Base-by-base conservation (phyloP, 2,329 filamentous ascomycete genomes). In the Aspergillus versicolor region DNA sequence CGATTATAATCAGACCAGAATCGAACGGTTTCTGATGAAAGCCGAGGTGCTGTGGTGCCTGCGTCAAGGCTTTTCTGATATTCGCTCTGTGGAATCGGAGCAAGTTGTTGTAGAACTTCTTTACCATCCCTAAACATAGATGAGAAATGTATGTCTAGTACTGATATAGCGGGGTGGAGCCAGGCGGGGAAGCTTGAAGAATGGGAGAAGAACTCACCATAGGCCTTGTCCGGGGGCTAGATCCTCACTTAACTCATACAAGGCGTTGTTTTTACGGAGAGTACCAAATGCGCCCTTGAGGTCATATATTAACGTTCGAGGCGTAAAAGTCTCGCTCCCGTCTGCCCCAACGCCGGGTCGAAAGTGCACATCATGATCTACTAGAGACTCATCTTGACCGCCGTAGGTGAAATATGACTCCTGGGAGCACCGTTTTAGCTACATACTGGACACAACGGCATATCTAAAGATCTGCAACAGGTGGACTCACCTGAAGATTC, bases 1-100 rank as follows among this genome's bases (percentile, higher is more conserved):
- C 91, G 86, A 65, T 91, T 95, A 75, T 92, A 97, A 74, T 99
- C 94, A 32, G 92, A 96, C 93, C 94, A 99, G 77, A 94, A 97
- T 53, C 91, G 85, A n/a, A 97, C 89, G 11, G 84, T 83, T 6
- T 86, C 83, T 1, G 86, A 81, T 1, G 82, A 88, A 19, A 96
- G 81, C 52, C 80, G 77, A 0, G 89, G 84, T 5, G 87, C 81
- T 3, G 83, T 73, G 5, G 83, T 71, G 21, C 91, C 92, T 30
- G 85, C 76, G 64, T 97, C 90, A 3, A 97, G 84, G 62, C 86
- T 88, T 67, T 85, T 82, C 68, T 95, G 91, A 72, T 96, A 97
- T 46, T 85, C 79, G 68, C 85, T 91, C 58, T 84, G 84, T 38
- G 82, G 77, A 52, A 97, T 90, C 8, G 82, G 81, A 49, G 82